Percentiles rank a stretch among this genome's conserved stretches.
Evolutionary conservation across 2,329 filamentous ascomycete species (phyloP).

Genomic region (Claviceps sp.): DNA sequence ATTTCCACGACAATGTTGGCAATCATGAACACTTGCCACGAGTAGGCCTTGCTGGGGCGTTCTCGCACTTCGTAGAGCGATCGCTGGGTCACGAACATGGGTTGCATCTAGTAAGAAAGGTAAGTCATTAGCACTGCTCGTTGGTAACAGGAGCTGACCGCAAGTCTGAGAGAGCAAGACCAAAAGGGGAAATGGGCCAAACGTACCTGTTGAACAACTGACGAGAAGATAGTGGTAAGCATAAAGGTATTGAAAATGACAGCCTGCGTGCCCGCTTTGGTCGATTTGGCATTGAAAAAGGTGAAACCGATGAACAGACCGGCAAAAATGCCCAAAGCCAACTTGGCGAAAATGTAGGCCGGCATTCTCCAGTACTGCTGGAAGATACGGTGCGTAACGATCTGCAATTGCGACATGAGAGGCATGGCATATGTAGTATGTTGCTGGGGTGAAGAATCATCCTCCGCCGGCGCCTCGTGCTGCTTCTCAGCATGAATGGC

Average conservation of each 20-base stretch:
- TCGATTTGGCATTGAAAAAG: constrained; percentile 43
- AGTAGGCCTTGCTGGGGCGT: constrained; percentile 60
- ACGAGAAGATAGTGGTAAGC: constrained; percentile 60
- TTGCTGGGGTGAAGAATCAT: constrained; percentile 13
- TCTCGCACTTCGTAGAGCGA: constrained; percentile 67
- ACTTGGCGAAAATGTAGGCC: constrained; percentile 63
- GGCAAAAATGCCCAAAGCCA: constrained; percentile 43
- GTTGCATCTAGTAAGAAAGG: constrained; percentile 32
- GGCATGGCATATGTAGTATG: constrained; percentile 66
- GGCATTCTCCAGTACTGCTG: constrained; percentile 78
- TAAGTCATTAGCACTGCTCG: background rate
- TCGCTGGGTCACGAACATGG: constrained; percentile 61
- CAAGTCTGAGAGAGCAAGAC: background rate
- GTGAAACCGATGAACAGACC: constrained; percentile 65
- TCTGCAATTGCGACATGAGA: constrained; percentile 48
- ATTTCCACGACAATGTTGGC: constrained; percentile 61
- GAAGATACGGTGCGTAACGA: constrained; percentile 57
- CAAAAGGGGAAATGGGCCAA: too few relatives aligned
- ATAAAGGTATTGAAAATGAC: constrained; percentile 66
- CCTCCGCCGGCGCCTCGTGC: constrained; percentile 1
- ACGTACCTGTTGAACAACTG: constrained; percentile 46
- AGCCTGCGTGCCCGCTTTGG: constrained; percentile 58
- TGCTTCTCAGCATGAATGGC: constrained; percentile 40
- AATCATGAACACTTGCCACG: constrained; percentile 60
- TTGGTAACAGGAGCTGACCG: background rate